phyloP scores from a whole-genome alignment of 1,284 basidiomycete species.

The Puccinia horiana region DNA sequence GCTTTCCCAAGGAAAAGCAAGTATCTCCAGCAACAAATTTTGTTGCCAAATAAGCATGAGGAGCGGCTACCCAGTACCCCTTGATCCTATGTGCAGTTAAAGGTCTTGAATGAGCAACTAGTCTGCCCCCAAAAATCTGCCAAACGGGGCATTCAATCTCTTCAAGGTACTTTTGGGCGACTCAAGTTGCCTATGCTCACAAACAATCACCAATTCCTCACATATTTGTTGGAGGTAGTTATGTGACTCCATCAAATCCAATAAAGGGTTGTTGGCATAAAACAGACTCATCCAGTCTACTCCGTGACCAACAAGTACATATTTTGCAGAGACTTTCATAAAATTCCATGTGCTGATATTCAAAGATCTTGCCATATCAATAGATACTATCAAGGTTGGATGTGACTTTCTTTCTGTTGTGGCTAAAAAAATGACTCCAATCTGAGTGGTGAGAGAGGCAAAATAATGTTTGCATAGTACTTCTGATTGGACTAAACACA shows the following conservation, averaged over 20 bases:
- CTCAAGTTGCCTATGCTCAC: slow-evolving; percentile 60
- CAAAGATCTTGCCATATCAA: background rate
- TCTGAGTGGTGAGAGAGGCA: background rate
- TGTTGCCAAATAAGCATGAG: slow-evolving; percentile 61
- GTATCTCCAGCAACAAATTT: slow-evolving; percentile 58
- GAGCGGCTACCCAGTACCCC: slow-evolving; percentile 55
- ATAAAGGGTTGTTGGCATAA: too few species aligned
- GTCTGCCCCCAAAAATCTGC: slow-evolving; percentile 61
- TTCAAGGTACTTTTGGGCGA: slow-evolving; percentile 62
- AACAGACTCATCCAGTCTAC: slow-evolving; percentile 61
- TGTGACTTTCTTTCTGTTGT: too few species aligned
- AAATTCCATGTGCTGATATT: background rate
- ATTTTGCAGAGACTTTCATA: background rate
- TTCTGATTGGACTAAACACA: too few species aligned
- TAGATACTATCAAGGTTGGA: background rate
- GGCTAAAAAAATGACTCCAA: too few species aligned
- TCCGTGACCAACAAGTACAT: background rate
- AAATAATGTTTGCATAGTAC: too few species aligned
- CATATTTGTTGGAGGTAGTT: slow-evolving; percentile 58
- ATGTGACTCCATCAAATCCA: slow-evolving; percentile 54
- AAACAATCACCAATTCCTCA: slow-evolving; percentile 53
- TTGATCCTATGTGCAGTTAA: slow-evolving; percentile 51
- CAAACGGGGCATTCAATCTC: slow-evolving; percentile 62
- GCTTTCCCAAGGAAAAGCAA: slow-evolving; percentile 60
- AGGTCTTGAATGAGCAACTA: slow-evolving; percentile 58